Evolutionary conservation across 179 eudicot species (phyloP), one percentile per base, ranked within the genome.

Genomic region (Amaranthus tricolor): DNA sequence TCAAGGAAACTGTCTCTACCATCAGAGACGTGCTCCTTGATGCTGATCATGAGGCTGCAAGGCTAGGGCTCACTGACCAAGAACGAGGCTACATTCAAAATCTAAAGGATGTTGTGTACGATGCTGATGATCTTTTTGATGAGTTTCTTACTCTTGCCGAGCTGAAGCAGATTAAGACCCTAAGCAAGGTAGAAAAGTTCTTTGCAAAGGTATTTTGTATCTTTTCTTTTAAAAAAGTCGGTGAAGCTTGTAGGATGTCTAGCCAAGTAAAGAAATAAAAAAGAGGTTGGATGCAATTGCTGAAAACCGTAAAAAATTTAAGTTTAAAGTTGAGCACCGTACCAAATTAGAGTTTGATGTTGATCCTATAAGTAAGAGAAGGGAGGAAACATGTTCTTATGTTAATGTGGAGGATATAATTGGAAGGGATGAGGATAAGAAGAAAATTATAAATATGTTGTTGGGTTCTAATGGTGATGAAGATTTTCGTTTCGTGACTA

Each of bases 121-220:
- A 31, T 2, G 76, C 66, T 14, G 79, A 72, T 24, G 78, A 79
- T 48, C 15, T 79, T n/a, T 5, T 79, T 13, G 83, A 83, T 58
- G 76, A 77, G 12, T 71, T 76, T 40, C 40, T 51, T 2, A 73
- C 73, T 31, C 53, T 48, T 1, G 59, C 43, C 1, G 40, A 51
- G 60, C 66, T 31, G 2, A 31, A 31, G 40, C 40, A 31, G 40
- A 31, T 31, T 31, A 31, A 31, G 40, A 31, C 40, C 40, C 57
- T 17, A 7, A 15, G 5, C 14, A 9, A 40, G 20, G 17, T 14
- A 6, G 52, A 47, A 7, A 8, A 55, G 12, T 2, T 2, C 5
- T 5, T 10, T 40, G 4, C 15, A 16, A 14, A 70, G 54, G 48
- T 55, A 45, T n/a, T 20, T 58, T 15, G 72, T 48, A 62, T 81